Base-by-base conservation (phyloP, 306 rosid genomes). In the Cajanus cajan region DNA sequence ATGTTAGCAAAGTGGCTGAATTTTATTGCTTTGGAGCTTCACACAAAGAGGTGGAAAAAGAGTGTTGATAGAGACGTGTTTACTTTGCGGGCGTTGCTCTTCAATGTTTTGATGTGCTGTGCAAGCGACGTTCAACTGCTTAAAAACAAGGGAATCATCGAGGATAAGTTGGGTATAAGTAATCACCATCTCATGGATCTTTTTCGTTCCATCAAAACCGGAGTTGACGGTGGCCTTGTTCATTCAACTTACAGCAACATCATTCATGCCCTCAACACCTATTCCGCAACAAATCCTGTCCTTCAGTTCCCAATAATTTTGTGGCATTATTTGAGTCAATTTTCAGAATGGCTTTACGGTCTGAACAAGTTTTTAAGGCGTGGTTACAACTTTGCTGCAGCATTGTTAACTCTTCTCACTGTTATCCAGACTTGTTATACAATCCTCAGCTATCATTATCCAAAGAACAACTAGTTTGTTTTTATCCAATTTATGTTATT, bases 21-120 rank as follows among this genome's bases (percentile, higher is more conserved):
- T 18, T 54, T 67, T 67, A 78, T 78, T 25, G 82, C 82, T 3
- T 78, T 68, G 79, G 79, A 74, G 28, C 19, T 24, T n/a, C 59
- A 75, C 1, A 59, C 0, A 2, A 22, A 28, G 4, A 43, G 25
- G 48, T 13, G 4, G 48, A 12, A 12, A 10, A 41, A 10, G 14
- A 9, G 45, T 41, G 14, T 0, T 9, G 13, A 9, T 2, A 15
- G 15, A 45, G 51, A 28, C 28, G 5, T 21, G 7, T 50, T 28
- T 54, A 77, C 67, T 5, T 37, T 34, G 1, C 16, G 15, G 3
- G 67, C 81, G 4, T 21, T 65, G 8, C 7, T 77, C 10, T 50
- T 77, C 19, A 66, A 25, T 41, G 74, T 40, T 24, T 77, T 77
- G 66, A 51, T 77, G 1, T 77, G 81, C 7, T 51, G 81, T 25